Evolutionary conservation across 2,329 filamentous ascomycete genomes (phyloP).

Genomic region (Didymosphaeria variabile): DNA sequence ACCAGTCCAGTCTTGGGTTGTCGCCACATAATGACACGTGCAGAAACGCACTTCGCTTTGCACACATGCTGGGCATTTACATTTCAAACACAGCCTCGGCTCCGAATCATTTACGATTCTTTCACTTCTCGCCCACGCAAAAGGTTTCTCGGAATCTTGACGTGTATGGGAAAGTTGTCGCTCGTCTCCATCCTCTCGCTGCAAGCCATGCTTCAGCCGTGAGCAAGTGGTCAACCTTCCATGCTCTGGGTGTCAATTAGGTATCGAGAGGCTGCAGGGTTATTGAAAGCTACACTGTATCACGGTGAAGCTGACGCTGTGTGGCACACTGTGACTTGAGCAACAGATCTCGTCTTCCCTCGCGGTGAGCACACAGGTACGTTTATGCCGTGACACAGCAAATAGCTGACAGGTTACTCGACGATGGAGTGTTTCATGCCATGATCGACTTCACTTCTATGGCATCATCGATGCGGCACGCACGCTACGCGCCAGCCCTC

Average conservation of each 20-base stretch:
- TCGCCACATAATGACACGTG: not conserved
- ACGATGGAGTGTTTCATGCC: not conserved
- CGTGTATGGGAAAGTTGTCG: not conserved
- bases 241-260: not conserved
- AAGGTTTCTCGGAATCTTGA: not conserved
- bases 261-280: not conserved
- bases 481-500: not conserved
- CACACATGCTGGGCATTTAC: not conserved
- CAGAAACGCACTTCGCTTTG: not conserved
- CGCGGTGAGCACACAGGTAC: not conserved
- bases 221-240: not conserved
- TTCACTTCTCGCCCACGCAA: not conserved
- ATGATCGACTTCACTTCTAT: not conserved
- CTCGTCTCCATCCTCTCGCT: not conserved
- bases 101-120: not conserved
- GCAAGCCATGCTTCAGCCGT: not conserved
- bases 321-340: not conserved
- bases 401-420: not conserved
- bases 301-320: not conserved
- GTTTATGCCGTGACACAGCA: not conserved
- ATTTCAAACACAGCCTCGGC: not conserved
- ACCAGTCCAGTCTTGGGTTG: not conserved
- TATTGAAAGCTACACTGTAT: not conserved
- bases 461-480: not conserved
- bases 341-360: not conserved